These are phyloP conservation scores for Rhodotorula paludigena DNA, from an alignment of 768 basidiomycete species.

Conservation along the genomic window DNA sequence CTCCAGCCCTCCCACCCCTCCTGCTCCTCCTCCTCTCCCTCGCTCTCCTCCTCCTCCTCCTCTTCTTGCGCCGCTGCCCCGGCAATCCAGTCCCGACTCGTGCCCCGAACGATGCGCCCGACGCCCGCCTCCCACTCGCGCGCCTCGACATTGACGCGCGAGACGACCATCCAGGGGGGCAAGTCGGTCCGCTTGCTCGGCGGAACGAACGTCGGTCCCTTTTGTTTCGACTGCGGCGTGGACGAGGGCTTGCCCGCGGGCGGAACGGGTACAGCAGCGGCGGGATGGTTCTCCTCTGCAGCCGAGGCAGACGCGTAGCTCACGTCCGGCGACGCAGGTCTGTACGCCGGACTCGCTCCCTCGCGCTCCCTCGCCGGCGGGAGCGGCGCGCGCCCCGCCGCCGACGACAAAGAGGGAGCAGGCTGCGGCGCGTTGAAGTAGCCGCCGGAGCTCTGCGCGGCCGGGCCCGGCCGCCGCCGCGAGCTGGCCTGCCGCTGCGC, in stretches of 20 bases:
- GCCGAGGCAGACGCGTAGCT: no score
- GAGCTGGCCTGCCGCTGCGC: not conserved
- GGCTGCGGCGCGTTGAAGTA: conserved; percentile 10
- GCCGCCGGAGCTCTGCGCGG: no score
- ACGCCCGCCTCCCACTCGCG: conserved; percentile 34
- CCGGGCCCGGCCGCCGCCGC: not conserved
- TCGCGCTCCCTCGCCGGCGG: no score
- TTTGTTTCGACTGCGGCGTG: no score
- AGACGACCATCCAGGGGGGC: conserved; percentile 38
- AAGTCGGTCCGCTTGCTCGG: conserved; percentile 32
- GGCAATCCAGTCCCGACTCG: conserved; percentile 8
- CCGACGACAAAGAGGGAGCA: no score
- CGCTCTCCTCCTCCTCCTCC: not conserved
- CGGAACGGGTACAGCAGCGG: no score
- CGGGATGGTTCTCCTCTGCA: no score
- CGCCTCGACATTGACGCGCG: conserved; percentile 41
- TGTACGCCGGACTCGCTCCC: conserved; percentile 11
- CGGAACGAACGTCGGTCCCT: not conserved
- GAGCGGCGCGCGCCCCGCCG: not conserved
- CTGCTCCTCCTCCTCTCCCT: not conserved
- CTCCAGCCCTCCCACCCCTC: conserved; percentile 1
- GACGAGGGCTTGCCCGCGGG: not conserved
- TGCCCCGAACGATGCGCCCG: conserved; percentile 11
- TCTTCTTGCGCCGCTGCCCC: not conserved
- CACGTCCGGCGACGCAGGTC: not conserved